Conservation (phyloP, 2,329 filamentous ascomycete genomes). For the Aureobasidium sp. region DNA sequence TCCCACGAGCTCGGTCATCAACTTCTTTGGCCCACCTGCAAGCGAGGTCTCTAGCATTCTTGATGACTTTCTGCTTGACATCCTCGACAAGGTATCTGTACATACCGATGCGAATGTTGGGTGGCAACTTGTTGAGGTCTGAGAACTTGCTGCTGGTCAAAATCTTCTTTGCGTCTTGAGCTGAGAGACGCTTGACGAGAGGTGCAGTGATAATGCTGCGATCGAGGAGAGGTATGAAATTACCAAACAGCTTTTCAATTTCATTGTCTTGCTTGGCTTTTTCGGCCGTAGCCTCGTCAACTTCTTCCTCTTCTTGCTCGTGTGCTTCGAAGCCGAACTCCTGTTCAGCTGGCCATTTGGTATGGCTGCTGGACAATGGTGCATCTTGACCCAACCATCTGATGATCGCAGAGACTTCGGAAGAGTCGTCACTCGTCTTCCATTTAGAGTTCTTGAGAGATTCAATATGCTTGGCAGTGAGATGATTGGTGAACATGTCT, state of each 20-base stretch:
- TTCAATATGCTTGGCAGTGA: not conserved
- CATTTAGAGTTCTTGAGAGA: not conserved
- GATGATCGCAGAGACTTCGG: not conserved
- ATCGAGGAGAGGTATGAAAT: slow-evolving; percentile 1
- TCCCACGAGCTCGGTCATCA: slow-evolving; percentile 48
- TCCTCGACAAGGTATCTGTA: slow-evolving; percentile 58
- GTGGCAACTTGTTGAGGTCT: slow-evolving; percentile 57
- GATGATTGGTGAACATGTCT: not conserved
- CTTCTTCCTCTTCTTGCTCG: slow-evolving; percentile 54
- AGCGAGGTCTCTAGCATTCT: slow-evolving; percentile 45
- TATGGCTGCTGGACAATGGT: not conserved
- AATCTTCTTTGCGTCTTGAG: not conserved
- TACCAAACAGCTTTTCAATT: slow-evolving; percentile 44
- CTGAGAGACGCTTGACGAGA: not conserved
- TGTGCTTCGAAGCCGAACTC: slow-evolving; percentile 48
- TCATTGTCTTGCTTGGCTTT: slow-evolving; percentile 46
- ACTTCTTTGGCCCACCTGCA: slow-evolving; percentile 45
- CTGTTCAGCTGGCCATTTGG: not conserved
- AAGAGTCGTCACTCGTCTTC: not conserved
- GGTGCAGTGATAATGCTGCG: not conserved
- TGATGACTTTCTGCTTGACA: slow-evolving; percentile 43
- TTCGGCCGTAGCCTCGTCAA: slow-evolving; percentile 56
- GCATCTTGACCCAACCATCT: slow-evolving; percentile 7
- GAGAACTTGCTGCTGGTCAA: slow-evolving; percentile 19
- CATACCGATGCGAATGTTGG: slow-evolving; percentile 52